These are phyloP conservation scores for Eutrema yunnanense DNA, from an alignment of 345 rosid species.

Conservation along the genomic window DNA sequence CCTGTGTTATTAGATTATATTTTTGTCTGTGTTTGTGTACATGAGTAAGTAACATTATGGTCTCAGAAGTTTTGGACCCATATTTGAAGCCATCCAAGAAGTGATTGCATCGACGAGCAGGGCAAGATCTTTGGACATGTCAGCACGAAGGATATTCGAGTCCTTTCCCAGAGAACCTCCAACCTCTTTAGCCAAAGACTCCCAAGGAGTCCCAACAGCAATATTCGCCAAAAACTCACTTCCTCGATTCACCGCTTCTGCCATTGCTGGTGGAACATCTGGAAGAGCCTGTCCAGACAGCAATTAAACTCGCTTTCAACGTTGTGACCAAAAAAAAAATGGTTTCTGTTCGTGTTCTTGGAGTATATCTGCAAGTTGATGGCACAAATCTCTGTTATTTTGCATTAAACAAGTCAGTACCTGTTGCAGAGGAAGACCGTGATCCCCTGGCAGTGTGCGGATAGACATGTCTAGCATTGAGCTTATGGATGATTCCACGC, in stretches of 20 bases:
- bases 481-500: slow-evolving; percentile 88
- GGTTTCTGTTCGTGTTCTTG: not conserved
- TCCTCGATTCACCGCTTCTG: slow-evolving; percentile 86
- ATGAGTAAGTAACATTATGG: slow-evolving; percentile 24
- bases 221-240: slow-evolving; percentile 75
- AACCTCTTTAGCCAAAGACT: slow-evolving; percentile 85
- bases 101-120: slow-evolving; percentile 62
- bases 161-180: slow-evolving; percentile 67
- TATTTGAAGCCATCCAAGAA: slow-evolving; percentile 84
- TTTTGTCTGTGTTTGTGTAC: not conserved
- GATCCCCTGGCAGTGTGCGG: slow-evolving; percentile 85
- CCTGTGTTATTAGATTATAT: not conserved
- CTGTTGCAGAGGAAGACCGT: slow-evolving; percentile 93
- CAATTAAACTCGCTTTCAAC: not conserved
- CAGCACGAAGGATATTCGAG: slow-evolving; percentile 56
- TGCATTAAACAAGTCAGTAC: slow-evolving; percentile 30
- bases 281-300: slow-evolving; percentile 60
- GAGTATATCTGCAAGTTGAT: not conserved
- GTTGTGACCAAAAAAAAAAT: not conserved
- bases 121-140: slow-evolving; percentile 59
- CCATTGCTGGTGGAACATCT: slow-evolving; percentile 97
- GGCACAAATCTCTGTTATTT: not conserved
- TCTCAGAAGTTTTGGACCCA: slow-evolving; percentile 50
- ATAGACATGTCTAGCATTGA: slow-evolving; percentile 95
- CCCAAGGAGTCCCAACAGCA: slow-evolving; percentile 92